A percentile compares a stretch with the other conserved stretches of the same genome.
phyloP scores from a whole-genome alignment of 495 filamentous ascomycete species.

The Aspergillus bridgeri region DNA sequence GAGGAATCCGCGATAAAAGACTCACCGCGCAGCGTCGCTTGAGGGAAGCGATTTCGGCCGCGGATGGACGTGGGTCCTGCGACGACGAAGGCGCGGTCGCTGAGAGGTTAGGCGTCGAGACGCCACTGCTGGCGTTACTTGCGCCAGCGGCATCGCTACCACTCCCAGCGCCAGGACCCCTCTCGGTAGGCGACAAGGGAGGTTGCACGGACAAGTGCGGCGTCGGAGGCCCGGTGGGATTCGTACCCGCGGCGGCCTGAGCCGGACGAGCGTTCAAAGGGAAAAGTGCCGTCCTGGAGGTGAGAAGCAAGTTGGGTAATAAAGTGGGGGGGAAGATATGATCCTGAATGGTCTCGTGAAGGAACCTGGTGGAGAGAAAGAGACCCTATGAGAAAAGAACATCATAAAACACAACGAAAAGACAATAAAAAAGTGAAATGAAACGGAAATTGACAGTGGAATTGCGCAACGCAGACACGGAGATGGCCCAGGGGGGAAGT shows the following conservation, averaged over 20 bases:
- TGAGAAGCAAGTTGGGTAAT: slow-evolving; percentile 70
- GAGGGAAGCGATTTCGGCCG: slow-evolving; percentile 46
- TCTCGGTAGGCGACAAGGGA: slow-evolving; percentile 17
- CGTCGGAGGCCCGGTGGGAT: slow-evolving; percentile 23
- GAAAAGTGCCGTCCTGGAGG: slow-evolving; percentile 69
- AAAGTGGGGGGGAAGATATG: slow-evolving; percentile 62
- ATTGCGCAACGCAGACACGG: not conserved
- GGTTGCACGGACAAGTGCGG: slow-evolving; percentile 30
- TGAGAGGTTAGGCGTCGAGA: slow-evolving; percentile 12
- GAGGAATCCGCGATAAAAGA: slow-evolving; percentile 47
- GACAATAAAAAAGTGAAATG: not conserved
- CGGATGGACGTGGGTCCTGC: slow-evolving; percentile 20
- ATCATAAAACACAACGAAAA: slow-evolving; percentile 7
- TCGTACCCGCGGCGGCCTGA: slow-evolving; percentile 20
- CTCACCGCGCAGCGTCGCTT: slow-evolving; percentile 54
- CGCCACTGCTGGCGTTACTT: slow-evolving; percentile 21
- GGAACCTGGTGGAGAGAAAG: slow-evolving; percentile 55
- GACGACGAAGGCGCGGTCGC: slow-evolving; percentile 13
- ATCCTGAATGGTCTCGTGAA: slow-evolving; percentile 65
- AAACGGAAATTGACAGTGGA: not conserved
- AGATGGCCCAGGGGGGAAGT: not conserved
- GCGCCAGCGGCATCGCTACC: slow-evolving; percentile 19
- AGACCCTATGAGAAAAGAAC: slow-evolving; percentile 3
- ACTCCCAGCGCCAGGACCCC: slow-evolving; percentile 4
- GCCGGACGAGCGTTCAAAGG: slow-evolving; percentile 64